These are phyloP conservation scores for Rhodomyrtus psidioides DNA, from an alignment of 441 rosid species.

Conservation along the genomic window DNA sequence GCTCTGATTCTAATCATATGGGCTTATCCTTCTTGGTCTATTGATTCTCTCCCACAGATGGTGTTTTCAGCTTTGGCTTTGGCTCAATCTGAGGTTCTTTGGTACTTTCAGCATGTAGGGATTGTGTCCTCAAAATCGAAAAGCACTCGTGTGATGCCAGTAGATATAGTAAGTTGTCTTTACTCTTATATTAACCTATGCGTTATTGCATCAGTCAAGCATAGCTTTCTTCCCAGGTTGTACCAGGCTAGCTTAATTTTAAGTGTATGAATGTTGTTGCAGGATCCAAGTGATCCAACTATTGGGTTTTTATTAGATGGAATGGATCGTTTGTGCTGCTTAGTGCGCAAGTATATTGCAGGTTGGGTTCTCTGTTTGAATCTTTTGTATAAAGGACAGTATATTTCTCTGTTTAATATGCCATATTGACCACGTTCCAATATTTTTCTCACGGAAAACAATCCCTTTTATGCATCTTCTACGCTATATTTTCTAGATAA, in stretches of 20 bases:
- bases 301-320: conserved; percentile 95
- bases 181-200: background rate
- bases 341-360: conserved; percentile 97
- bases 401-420: background rate
- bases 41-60: conserved; percentile 44
- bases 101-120: conserved; percentile 98
- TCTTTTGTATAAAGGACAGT: background rate
- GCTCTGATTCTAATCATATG: background rate
- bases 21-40: background rate
- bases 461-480: background rate
- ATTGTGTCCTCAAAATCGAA: conserved; percentile 83
- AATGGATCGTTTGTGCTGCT: conserved; percentile 92
- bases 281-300: conserved; percentile 99
- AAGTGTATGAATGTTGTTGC: conserved; percentile 19
- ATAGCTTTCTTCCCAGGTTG: background rate
- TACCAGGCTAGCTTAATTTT: background rate
- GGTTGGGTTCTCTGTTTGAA: conserved; percentile 35
- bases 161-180: conserved; percentile 64
- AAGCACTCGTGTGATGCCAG: conserved; percentile 63
- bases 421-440: background rate
- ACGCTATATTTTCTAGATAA: background rate
- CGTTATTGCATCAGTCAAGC: background rate
- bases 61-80: conserved; percentile 96
- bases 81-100: conserved; percentile 93
- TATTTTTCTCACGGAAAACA: background rate